Percentiles rank a stretch among this genome's conserved stretches.
phyloP scores from a whole-genome alignment of 306 rosid genomes.

The Senna tora region DNA sequence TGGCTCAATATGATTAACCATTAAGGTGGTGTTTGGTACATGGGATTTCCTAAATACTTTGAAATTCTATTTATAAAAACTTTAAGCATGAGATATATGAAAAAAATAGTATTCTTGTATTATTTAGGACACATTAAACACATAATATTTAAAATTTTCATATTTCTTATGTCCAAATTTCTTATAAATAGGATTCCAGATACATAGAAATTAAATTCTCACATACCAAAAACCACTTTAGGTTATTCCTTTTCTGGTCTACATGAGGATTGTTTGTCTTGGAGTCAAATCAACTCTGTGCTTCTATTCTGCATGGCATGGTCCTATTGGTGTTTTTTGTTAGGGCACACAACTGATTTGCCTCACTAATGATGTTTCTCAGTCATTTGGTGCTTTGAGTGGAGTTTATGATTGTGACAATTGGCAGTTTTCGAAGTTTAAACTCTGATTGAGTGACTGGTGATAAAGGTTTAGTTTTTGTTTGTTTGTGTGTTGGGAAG shows the following conservation, averaged over 20 bases:
- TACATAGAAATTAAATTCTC: background rate
- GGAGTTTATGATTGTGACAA: background rate
- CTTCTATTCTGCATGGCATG: constrained; percentile 20
- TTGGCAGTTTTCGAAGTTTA: background rate
- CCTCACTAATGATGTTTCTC: background rate
- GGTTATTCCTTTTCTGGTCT: background rate
- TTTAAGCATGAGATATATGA: background rate
- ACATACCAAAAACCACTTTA: background rate
- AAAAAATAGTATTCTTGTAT: no score
- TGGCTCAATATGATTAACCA: background rate
- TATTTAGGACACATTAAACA: background rate
- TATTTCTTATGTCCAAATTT: background rate
- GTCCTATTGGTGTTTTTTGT: background rate
- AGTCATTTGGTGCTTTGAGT: background rate
- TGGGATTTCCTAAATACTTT: background rate
- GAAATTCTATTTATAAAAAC: background rate
- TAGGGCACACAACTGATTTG: background rate
- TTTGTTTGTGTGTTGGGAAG: background rate
- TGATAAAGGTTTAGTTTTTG: background rate
- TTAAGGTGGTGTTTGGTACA: background rate
- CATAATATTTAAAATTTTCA: no score
- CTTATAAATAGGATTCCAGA: background rate
- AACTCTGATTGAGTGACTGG: background rate
- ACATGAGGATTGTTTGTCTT: background rate
- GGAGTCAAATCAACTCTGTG: background rate